These are phyloP conservation scores for Trebouxia gelatinosa DNA, from an alignment of 163 green algal species.

Conservation along the genomic window DNA sequence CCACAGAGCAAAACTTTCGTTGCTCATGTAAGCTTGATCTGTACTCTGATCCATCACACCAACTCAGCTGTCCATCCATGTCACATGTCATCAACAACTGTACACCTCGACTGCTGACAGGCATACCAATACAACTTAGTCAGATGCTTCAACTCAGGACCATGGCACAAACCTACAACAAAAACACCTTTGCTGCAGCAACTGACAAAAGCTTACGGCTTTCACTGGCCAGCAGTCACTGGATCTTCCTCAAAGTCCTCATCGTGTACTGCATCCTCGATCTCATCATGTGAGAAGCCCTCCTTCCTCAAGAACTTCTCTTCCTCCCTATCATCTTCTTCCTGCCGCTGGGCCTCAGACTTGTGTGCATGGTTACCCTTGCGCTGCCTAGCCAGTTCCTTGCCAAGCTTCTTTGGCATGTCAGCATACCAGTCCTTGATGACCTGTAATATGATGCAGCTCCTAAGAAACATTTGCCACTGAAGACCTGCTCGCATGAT, in stretches of 20 bases:
- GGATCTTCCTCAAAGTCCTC: conserved; percentile 11
- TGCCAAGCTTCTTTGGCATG: conserved; percentile 31
- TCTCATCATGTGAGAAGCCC: conserved; percentile 9
- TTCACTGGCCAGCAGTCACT: conserved; percentile 18
- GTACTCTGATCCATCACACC: too few relatives aligned
- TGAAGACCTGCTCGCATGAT: neutral
- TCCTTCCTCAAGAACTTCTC: conserved; percentile 13
- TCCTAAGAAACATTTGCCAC: neutral
- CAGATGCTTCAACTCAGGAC: too few relatives aligned
- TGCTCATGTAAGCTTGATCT: too few relatives aligned
- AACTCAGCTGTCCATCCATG: too few relatives aligned
- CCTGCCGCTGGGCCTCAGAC: neutral
- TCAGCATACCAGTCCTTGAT: conserved; percentile 37
- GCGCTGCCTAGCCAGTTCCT: conserved; percentile 15
- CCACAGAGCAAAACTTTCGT: too few relatives aligned
- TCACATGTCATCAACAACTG: too few relatives aligned
- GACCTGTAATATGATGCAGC: neutral
- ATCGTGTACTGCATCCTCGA: conserved; percentile 3
- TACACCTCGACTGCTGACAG: too few relatives aligned
- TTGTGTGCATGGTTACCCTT: neutral
- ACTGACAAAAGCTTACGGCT: too few relatives aligned
- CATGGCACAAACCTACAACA: too few relatives aligned
- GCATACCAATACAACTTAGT: too few relatives aligned
- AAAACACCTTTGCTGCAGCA: too few relatives aligned
- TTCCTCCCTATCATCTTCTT: neutral